A percentile compares a stretch with the other conserved stretches of the same genome.
These are phyloP conservation scores for Bassia scoparia DNA, from an alignment of 148 eudicot species.

Conservation along the genomic window DNA sequence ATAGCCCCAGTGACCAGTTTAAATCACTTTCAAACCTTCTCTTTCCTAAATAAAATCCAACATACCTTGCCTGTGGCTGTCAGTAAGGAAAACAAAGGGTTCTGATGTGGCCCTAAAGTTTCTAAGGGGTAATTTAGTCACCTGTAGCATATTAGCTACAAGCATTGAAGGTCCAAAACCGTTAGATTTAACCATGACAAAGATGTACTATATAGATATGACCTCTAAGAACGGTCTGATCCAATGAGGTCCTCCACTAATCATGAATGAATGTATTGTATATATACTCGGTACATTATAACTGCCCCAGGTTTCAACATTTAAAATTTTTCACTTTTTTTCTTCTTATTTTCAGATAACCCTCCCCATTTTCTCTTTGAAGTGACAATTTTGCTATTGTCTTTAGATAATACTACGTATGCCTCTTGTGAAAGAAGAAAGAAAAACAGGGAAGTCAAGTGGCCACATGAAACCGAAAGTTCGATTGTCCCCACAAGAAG, in stretches of 20 bases:
- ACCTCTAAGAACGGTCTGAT: not conserved
- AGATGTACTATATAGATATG: not conserved
- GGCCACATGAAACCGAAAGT: constrained; percentile 29
- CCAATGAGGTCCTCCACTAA: not conserved
- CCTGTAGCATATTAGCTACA: not conserved
- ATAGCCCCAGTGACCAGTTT: constrained; percentile 12
- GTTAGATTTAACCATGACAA: not conserved
- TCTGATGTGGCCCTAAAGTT: constrained; percentile 2
- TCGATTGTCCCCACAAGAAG: constrained; percentile 24
- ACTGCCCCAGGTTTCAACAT: not conserved
- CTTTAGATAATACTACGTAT: constrained; percentile 11
- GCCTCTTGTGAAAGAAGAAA: constrained; percentile 27
- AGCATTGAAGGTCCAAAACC: constrained; percentile 6
- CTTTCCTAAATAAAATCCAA: constrained; percentile 9
- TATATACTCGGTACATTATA: not conserved
- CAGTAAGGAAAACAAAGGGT: not conserved
- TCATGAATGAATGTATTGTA: too few relatives aligned
- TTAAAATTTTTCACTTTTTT: not conserved
- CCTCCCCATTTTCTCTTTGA: constrained; percentile 5
- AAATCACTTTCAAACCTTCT: constrained; percentile 9
- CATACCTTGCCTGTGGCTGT: constrained; percentile 16
- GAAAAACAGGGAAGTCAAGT: constrained; percentile 21
- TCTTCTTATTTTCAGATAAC: not conserved
- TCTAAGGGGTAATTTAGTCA: not conserved
- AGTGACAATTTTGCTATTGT: constrained; percentile 11